phyloP scores from a whole-genome alignment of 1,139 yeast species.

The Geotrichum reessii region DNA sequence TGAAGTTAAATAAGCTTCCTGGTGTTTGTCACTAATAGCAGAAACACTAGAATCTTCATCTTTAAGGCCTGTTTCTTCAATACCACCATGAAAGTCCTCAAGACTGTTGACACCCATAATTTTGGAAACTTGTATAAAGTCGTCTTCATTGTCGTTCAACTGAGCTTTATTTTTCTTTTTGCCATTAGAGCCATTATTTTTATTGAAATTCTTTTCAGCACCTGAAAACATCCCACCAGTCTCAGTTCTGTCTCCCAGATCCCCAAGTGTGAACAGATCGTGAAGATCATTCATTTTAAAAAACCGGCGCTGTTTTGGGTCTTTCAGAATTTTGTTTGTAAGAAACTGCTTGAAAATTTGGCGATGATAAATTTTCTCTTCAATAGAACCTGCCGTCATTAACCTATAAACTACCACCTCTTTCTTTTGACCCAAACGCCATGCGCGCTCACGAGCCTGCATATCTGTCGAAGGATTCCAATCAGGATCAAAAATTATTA shows the following conservation, averaged over 20 bases:
- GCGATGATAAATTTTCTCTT: constrained; percentile 92
- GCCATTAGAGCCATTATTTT: constrained; percentile 33
- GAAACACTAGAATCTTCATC: constrained; percentile 29
- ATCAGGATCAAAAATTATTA: constrained; percentile 92
- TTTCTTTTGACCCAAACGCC: constrained; percentile 92
- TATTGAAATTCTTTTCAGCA: constrained; percentile 40
- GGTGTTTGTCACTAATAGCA: not conserved
- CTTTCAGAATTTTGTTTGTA: constrained; percentile 88
- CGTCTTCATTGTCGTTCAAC: constrained; percentile 39
- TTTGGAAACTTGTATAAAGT: constrained; percentile 47
- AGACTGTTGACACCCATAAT: constrained; percentile 53
- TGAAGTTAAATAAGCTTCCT: not conserved
- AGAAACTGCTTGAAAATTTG: constrained; percentile 93
- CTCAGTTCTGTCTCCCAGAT: constrained; percentile 54
- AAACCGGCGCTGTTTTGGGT: constrained; percentile 89
- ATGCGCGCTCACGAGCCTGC: constrained; percentile 94
- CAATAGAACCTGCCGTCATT: constrained; percentile 94
- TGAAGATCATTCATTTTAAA: constrained; percentile 89
- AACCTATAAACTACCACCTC: constrained; percentile 90
- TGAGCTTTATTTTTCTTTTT: constrained; percentile 26
- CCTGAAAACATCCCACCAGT: constrained; percentile 62
- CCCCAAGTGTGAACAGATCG: constrained; percentile 81
- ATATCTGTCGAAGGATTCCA: constrained; percentile 98
- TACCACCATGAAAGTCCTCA: constrained; percentile 45
- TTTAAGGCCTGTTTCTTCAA: constrained; percentile 29